A percentile compares a stretch with the other conserved stretches of the same genome.
Evolutionary conservation across 2,329 filamentous ascomycete genomes (phyloP).

Genomic region (Emmonsiellopsis sp.): DNA sequence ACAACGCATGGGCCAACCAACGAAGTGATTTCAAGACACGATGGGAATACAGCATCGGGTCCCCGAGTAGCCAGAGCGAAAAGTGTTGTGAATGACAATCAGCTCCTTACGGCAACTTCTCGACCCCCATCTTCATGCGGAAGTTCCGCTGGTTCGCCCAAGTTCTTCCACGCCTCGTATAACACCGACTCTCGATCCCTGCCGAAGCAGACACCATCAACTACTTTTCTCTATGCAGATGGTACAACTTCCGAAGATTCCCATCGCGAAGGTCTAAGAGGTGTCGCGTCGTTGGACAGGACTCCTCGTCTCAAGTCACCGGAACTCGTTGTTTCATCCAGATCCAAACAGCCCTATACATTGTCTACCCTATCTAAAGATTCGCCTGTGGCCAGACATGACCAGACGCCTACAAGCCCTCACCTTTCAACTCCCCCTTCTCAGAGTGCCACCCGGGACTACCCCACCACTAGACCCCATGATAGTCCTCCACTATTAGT

Average conservation of each 20-base stretch:
- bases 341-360: conserved; percentile 9
- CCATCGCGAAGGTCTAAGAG: conserved; percentile 12
- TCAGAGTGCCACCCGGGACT: conserved; percentile 1
- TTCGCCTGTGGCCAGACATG: conserved; percentile 16
- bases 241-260: conserved; percentile 23
- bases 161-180: conserved; percentile 77
- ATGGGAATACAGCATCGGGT: conserved; percentile 20
- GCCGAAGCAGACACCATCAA: conserved; percentile 13
- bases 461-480: background rate
- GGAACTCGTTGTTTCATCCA: conserved; percentile 5
- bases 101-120: conserved; percentile 16
- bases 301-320: background rate
- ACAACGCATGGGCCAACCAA: background rate
- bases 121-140: conserved; percentile 27
- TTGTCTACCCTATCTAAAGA: conserved; percentile 23
- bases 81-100: conserved; percentile 28
- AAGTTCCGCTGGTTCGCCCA: conserved; percentile 36
- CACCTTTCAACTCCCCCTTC: conserved; percentile 15
- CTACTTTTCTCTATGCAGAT: conserved; percentile 30
- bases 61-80: conserved; percentile 26
- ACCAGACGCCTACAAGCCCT: conserved; percentile 15
- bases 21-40: conserved; percentile 20
- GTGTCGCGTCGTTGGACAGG: background rate
- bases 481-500: background rate
- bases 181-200: conserved; percentile 19